Evolutionary conservation across 2,329 filamentous ascomycete species (phyloP), one percentile per base, ranked within the genome.

Genomic region (Dactylellina sp.): DNA sequence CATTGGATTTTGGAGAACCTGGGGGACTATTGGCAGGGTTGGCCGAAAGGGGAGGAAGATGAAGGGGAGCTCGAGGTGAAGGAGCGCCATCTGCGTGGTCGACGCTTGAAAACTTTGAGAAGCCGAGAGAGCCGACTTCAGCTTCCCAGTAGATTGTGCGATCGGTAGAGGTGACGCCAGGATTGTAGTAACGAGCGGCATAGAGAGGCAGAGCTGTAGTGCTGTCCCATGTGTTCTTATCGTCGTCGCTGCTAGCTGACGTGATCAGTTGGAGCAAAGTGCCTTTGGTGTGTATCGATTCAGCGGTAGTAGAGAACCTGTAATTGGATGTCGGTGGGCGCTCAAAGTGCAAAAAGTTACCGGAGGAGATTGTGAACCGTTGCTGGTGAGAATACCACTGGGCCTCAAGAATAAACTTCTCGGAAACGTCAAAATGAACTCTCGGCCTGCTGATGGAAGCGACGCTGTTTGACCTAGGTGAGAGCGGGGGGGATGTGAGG

Each of bases 341-440:
- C 28, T 74, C 70, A 14, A 74, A 74, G 16, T 74, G 70, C 3
- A 74, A 49, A 18, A 74, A 74, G 39, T 74, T 74, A 2, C 70
- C 61, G 22, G 70, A 74, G 1, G 61, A 42, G 49, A 74, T 74
- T 20, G 70, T 75, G n/a, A 63, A 64, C 3, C 71, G 56, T 42
- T 75, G 71, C 18, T 75, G 71, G 18, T 75, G 71, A 1, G 71
- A 68, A 35, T 68, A 75, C 63, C 71, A 68, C 37, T 75, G 71
- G 2, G 71, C 71, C 14, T 75, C 71, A 3, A 75, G 63, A 2
- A 70, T 53, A n/a, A 70, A 49, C 57, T 65, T 65, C 24, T 70
- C 71, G 9, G 63, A 63, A 6, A 70, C 63, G 16, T 68, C 71
- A 16, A 75, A 75, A 16, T 70, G 71, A 9, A 75, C 71, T 28